Evolutionary conservation across 2,329 filamentous ascomycete genomes (phyloP).

Genomic region (Colletotrichum incanum): DNA sequence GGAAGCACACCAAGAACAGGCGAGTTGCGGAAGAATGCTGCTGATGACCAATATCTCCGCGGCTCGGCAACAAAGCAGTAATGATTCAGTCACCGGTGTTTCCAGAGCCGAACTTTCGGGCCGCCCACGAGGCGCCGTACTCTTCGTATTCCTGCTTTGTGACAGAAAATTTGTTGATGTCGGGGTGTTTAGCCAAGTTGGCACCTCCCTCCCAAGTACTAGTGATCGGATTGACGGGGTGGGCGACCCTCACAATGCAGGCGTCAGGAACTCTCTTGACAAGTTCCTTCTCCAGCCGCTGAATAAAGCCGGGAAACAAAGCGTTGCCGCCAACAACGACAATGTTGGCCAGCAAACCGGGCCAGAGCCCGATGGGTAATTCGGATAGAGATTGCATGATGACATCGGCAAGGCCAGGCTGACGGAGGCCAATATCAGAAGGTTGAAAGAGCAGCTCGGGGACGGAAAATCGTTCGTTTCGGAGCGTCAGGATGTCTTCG

Average conservation of each 20-base stretch:
- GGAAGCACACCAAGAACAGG: background rate
- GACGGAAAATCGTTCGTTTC: constrained; percentile 92
- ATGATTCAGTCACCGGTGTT: constrained; percentile 25
- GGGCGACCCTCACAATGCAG: constrained; percentile 82
- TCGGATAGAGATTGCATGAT: constrained; percentile 83
- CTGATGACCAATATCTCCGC: background rate
- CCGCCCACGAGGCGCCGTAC: constrained; percentile 82
- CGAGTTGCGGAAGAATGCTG: background rate
- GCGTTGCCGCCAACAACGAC: constrained; percentile 91
- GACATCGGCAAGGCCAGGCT: constrained; percentile 87
- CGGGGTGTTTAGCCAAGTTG: constrained; percentile 78
- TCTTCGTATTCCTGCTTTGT: constrained; percentile 94
- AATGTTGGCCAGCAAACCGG: constrained; percentile 87
- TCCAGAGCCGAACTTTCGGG: constrained; percentile 75
- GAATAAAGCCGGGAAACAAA: constrained; percentile 84
- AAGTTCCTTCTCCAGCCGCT: constrained; percentile 83
- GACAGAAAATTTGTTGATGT: constrained; percentile 80
- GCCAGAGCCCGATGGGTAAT: constrained; percentile 87
- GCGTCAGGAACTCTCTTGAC: constrained; percentile 81
- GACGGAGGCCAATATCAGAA: constrained; percentile 85
- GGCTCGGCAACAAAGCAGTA: background rate
- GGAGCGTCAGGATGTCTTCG: constrained; percentile 88
- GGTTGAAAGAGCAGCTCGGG: constrained; percentile 94
- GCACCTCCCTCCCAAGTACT: constrained; percentile 92
- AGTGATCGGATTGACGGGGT: constrained; percentile 80